Evolutionary conservation across 73 alveolate species (phyloP).

Genomic region (Paramecium caudatum): DNA sequence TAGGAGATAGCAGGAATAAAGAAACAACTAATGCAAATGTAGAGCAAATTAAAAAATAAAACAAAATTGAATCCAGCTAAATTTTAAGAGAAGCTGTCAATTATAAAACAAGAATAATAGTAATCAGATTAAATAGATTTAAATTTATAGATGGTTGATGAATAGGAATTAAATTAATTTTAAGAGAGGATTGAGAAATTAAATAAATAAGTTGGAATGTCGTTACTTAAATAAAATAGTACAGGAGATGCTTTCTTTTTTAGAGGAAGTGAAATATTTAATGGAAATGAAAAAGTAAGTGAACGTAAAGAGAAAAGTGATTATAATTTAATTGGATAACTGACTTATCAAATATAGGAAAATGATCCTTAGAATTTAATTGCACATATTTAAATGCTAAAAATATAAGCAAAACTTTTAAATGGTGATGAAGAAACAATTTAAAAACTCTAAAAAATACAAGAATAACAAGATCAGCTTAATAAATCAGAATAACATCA

Average conservation of each 20-base stretch:
- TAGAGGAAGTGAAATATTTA: not conserved
- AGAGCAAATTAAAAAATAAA: no score
- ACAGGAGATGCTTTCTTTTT: conserved; percentile 25
- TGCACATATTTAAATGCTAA: not conserved
- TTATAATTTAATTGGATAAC: not conserved
- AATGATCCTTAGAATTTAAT: conserved; percentile 38
- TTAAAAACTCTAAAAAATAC: not conserved
- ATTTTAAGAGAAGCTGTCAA: no score
- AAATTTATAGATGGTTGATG: not conserved
- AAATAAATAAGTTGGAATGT: conserved; percentile 1
- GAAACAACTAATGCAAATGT: not conserved
- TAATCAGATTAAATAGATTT: not conserved
- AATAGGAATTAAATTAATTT: conserved; percentile 13
- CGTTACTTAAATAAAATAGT: not conserved
- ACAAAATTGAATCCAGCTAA: no score
- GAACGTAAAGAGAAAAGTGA: conserved; percentile 32
- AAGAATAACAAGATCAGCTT: conserved; percentile 17
- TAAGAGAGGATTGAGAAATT: not conserved
- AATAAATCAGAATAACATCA: conserved; percentile 15
- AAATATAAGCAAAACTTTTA: not conserved
- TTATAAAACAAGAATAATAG: no score
- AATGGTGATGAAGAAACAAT: conserved; percentile 18
- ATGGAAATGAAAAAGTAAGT: conserved; percentile 9
- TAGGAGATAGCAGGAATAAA: not conserved
- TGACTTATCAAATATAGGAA: not conserved